Base-by-base conservation (phyloP, 2,329 filamentous ascomycete genomes). In the Xylaria sp. region DNA sequence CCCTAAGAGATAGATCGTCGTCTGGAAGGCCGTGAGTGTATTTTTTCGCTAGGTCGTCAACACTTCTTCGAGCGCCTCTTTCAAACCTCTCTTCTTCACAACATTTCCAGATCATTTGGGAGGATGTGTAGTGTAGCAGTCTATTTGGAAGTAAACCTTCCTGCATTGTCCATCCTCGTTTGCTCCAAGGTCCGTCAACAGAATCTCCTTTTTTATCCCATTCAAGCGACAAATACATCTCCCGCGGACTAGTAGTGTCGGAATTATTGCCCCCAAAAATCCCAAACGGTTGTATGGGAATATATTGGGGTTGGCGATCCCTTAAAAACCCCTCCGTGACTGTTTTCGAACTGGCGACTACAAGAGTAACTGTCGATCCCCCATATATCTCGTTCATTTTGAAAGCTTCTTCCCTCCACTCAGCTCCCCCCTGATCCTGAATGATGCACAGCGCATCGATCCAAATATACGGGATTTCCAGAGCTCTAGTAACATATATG, bases 141-240 rank as follows among this genome's bases (percentile, higher is more conserved):
- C 27, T 24, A 34, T 54, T 54, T 54, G 50, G 50, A 34, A 54
- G 50, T 34, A 54, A 54, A 19, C 50, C 50, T 54, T 54, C 50
- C 50, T 54, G 50, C 50, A 54, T 54, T 54, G 50, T 54, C 50
- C 50, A 54, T 34, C 50, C 50, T 19, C 50, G 24, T 4, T 11
- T 34, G 50, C 50, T 54, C 50, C 50, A 54, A n/a, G 50, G 50
- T 19, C 50, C 50, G 17, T 9, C 14, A 54, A 12, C 50, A n/a
- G 27, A 32, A 54, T 54, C 50, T 54, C 34, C 50, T 1, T 54
- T 34, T 34, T 54, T 8, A 24, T 32, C 50, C 50, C 50, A 54
- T 54, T 54, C 50, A 54, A 24, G 30, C 24, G 50, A 54, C 27
- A 54, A 54, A 12, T 34, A 54, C 27, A 34, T 3, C 27, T 32